These are phyloP conservation scores for Trametes meyenii DNA, from an alignment of 768 basidiomycete species.

Conservation along the genomic window DNA sequence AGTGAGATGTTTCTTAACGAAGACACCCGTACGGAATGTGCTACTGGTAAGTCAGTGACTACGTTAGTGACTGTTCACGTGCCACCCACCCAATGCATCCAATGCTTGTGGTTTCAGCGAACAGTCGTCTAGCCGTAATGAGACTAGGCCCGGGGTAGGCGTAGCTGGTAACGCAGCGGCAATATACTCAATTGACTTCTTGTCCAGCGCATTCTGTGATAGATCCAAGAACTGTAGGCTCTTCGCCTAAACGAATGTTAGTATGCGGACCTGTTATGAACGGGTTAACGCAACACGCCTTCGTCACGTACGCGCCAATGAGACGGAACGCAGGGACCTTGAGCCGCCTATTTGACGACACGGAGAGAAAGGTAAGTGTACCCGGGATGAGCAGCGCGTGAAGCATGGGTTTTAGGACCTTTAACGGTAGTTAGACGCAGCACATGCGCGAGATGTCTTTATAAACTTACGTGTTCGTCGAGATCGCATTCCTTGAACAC, in stretches of 20 bases:
- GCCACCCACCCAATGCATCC: slow-evolving; percentile 74
- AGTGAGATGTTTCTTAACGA: slow-evolving; percentile 88
- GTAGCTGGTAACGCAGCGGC: slow-evolving; percentile 63
- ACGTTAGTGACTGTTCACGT: neutral
- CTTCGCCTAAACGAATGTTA: slow-evolving; percentile 55
- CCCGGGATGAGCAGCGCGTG: slow-evolving; percentile 87
- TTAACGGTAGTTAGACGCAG: slow-evolving; percentile 1
- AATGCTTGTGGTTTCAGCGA: slow-evolving; percentile 69
- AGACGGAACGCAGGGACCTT: slow-evolving; percentile 77
- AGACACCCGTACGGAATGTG: slow-evolving; percentile 81
- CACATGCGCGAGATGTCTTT: neutral
- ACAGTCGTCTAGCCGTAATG: slow-evolving; percentile 89
- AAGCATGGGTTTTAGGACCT: slow-evolving; percentile 87
- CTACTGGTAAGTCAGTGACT: slow-evolving; percentile 41
- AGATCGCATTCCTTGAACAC: slow-evolving; percentile 87
- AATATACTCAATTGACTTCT: slow-evolving; percentile 81
- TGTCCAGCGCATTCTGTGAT: slow-evolving; percentile 84
- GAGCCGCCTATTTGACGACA: slow-evolving; percentile 85
- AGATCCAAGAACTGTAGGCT: slow-evolving; percentile 86
- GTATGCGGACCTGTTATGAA: neutral
- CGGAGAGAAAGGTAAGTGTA: slow-evolving; percentile 77
- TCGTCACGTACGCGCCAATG: slow-evolving; percentile 77
- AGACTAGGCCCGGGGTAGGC: slow-evolving; percentile 63
- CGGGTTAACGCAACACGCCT: slow-evolving; percentile 45
- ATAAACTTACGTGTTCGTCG: slow-evolving; percentile 68